These are phyloP conservation scores for Polytolypa hystricis DNA, from an alignment of 2,329 filamentous ascomycete genomes.

Conservation along the genomic window DNA sequence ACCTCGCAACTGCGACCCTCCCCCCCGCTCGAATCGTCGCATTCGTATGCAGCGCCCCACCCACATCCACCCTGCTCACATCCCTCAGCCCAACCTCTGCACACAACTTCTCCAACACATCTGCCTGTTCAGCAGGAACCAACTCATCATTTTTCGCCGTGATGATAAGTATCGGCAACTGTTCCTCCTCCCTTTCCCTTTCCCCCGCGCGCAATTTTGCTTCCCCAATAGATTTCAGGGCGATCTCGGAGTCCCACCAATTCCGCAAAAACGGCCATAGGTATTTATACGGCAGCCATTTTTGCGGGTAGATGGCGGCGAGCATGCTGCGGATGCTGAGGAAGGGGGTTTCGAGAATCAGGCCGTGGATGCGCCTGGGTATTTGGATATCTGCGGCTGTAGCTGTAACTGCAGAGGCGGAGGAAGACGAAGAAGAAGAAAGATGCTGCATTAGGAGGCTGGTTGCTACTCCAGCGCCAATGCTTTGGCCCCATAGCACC, in stretches of 20 bases:
- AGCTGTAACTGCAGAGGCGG: too few relatives aligned
- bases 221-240: slow-evolving; percentile 29
- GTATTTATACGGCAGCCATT: slow-evolving; percentile 67
- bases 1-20: slow-evolving; percentile 25
- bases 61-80: slow-evolving; percentile 29
- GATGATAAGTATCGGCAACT: slow-evolving; percentile 28
- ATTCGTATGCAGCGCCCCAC: slow-evolving; percentile 41
- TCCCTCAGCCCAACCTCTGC: slow-evolving; percentile 23
- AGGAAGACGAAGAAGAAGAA: slow-evolving; percentile 23
- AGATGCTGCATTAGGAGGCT: slow-evolving; percentile 42
- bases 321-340: slow-evolving; percentile 61
- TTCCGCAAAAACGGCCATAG: slow-evolving; percentile 63
- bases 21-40: slow-evolving; percentile 34
- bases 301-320: slow-evolving; percentile 61
- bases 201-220: slow-evolving; percentile 1
- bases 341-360: slow-evolving; percentile 69
- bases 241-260: slow-evolving; percentile 38
- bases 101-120: slow-evolving; percentile 25
- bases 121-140: slow-evolving; percentile 28
- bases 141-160: slow-evolving; percentile 35
- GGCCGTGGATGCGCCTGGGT: slow-evolving; percentile 27
- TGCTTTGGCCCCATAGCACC: slow-evolving; percentile 13
- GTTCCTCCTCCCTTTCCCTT: background rate
- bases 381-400: background rate
- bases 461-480: slow-evolving; percentile 58